Evolutionary conservation across 2,329 filamentous ascomycete species (phyloP), one percentile per base, ranked within the genome.

Genomic region (Emericellopsis cladophorae): DNA sequence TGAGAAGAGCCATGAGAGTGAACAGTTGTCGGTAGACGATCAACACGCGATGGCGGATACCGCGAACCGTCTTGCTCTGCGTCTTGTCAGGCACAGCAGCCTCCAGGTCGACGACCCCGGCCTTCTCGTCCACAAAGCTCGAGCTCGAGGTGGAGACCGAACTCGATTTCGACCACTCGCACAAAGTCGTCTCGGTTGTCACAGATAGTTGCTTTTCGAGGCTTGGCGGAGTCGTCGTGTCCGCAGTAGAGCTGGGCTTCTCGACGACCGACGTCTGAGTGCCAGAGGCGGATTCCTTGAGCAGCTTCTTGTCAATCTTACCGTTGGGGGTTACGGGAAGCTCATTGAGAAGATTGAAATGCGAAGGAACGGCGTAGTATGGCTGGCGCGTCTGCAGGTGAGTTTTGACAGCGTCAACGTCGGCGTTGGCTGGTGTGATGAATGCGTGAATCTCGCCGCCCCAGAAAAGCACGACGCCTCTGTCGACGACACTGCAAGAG

Each of bases 1-100:
- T 73, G 45, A 64, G 15, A 5, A 44, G 18, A 22, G 34, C 39
- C 18, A 68, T 57, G 16, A 68, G 31, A n/a, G 62, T 60, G 51
- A 73, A 72, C 16, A 73, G 62, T 9, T 65, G 61, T 21, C 68
- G 60, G 49, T 73, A 73, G 16, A 68, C 55, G 33, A 62, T 64
- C 44, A 69, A 56, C 33, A 66, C 48, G 38, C 54, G 55, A 49
- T 55, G 54, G 8, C 57, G 50, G 34, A 61, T 42, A 45, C 49
- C 56, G 31, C 54, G 49, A 43, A 44, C 52, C 15, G 46, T 48
- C 32, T 58, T 55, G 18, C 45, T 47, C 15, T 55, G 56, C 18
- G 53, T 54, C 49, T 64, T 64, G 12, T 46, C 44, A 6, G 58
- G 56, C 2, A 59, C 39, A 21, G 46, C 48, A 15, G 46, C 41